A percentile compares a stretch with the other conserved stretches of the same genome.
These are phyloP conservation scores for Golubevia pallescens DNA, from an alignment of 1,284 basidiomycete genomes.

Conservation along the genomic window DNA sequence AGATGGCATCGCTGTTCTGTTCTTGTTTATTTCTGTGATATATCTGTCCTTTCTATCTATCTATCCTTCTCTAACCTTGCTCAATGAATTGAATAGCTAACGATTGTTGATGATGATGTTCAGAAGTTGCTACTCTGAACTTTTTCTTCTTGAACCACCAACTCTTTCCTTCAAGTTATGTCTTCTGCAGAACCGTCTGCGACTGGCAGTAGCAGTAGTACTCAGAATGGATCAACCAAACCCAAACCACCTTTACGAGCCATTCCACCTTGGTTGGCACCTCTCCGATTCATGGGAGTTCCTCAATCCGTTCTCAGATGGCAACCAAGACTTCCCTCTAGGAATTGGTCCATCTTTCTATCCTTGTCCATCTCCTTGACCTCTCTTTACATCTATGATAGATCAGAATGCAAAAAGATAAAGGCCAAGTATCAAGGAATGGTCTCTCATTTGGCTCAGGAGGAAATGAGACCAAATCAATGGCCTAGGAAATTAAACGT, in stretches of 20 bases:
- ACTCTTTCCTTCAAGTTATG: no score
- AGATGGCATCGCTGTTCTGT: no score
- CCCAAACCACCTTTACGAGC: slow-evolving; percentile 22
- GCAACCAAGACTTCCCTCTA: slow-evolving; percentile 55
- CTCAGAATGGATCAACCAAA: slow-evolving; percentile 14
- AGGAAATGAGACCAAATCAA: slow-evolving; percentile 34
- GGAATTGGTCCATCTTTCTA: slow-evolving; percentile 60
- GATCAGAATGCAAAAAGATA: slow-evolving; percentile 46
- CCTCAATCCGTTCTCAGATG: slow-evolving; percentile 48
- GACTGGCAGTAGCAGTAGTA: no score
- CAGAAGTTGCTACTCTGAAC: no score
- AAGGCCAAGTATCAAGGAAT: slow-evolving; percentile 48
- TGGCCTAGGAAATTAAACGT: slow-evolving; percentile 55
- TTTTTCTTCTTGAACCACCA: not conserved
- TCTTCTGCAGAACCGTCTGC: no score
- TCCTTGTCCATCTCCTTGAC: slow-evolving; percentile 38
- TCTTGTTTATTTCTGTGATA: no score
- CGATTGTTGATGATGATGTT: no score
- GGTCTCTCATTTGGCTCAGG: slow-evolving; percentile 43
- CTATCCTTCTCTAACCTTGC: no score
- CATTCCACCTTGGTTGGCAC: slow-evolving; percentile 41
- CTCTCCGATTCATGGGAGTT: slow-evolving; percentile 54
- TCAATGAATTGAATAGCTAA: no score
- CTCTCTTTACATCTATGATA: slow-evolving; percentile 57
- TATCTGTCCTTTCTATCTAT: no score